These are phyloP conservation scores for Byssoonygena ceratinophila DNA, from an alignment of 2,329 filamentous ascomycete genomes.

Conservation along the genomic window DNA sequence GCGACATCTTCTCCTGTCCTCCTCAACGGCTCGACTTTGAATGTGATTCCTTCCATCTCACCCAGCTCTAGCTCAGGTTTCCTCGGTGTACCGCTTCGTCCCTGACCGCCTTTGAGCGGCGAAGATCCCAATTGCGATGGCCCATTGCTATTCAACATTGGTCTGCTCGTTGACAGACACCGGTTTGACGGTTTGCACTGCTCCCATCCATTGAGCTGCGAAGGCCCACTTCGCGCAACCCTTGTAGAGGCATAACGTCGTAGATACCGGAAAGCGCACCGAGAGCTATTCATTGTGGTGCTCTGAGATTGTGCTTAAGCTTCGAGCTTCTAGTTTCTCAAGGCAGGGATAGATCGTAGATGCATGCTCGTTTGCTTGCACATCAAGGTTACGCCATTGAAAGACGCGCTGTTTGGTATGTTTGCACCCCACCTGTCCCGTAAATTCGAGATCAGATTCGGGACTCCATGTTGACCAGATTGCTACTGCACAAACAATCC, in stretches of 20 bases:
- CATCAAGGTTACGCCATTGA: background rate
- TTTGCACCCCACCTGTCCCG: constrained; percentile 30
- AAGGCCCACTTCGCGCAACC: background rate
- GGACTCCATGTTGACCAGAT: too few species aligned
- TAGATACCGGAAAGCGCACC: background rate
- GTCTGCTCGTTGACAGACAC: constrained; percentile 2
- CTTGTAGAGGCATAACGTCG: background rate
- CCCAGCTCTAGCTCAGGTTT: constrained; percentile 61
- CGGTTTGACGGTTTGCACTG: background rate
- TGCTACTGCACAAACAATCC: too few species aligned
- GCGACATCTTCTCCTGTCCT: constrained; percentile 69
- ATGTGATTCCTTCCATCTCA: constrained; percentile 75
- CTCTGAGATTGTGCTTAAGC: background rate
- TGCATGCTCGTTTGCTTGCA: background rate
- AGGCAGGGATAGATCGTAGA: background rate
- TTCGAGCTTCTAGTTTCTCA: background rate
- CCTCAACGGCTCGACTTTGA: constrained; percentile 81
- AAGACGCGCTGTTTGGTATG: constrained; percentile 29
- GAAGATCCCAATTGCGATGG: background rate
- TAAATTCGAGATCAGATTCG: too few species aligned
- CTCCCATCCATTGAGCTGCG: background rate
- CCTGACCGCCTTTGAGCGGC: background rate
- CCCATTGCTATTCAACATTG: background rate
- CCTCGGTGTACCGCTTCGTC: constrained; percentile 3
- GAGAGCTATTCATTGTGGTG: constrained; percentile 2